Evolutionary conservation across 805 yeast genomes (phyloP), one percentile per base, ranked within the genome.

Genomic region (Brettanomyces anomalus): DNA sequence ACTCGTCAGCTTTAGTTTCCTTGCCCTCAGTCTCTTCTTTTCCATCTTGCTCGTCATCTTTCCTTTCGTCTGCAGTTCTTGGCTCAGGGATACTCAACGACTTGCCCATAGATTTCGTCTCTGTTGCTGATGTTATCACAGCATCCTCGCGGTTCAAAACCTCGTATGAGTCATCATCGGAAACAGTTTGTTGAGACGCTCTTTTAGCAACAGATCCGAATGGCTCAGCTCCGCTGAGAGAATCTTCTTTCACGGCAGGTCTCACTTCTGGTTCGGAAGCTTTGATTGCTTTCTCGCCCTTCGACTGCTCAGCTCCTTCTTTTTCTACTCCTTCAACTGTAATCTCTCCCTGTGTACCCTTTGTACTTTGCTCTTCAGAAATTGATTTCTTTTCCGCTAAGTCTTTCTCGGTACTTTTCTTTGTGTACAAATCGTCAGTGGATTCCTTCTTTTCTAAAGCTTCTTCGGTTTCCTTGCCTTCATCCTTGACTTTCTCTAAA

Each of bases 131-230:
- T 24, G 28, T 11, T 24, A 24, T 24, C 41, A 44, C 35, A 19
- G 53, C 57, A 42, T 72, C 78, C 14, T 71, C 75, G 36, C 72
- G 71, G 48, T 70, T 68, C 6, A 75, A 77, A 42, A 75, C 61
- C 51, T 75, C 80, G 54, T 74, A 75, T 17, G 78, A 74, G 43
- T 68, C 79, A 16, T 37, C 33, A 26, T 24, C 41, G 6, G 41
- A 38, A 19, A 17, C 17, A n/a, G 33, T 30, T 38, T 38, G 34
- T 17, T 38, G 26, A 38, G 41, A 30, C 8, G 24, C 18, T 24
- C 39, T 36, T 28, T 36, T 36, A 14, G 18, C 39, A 11, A 11
- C 35, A 8, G 35, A 32, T 32, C 35, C 35, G 13, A 32, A 32
- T 8, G 35, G 18, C 35, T 24, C 28, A 24, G 28, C 10, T 7